Conservation (phyloP, 2,329 filamentous ascomycete species). For the Diaporthe vaccinii region DNA sequence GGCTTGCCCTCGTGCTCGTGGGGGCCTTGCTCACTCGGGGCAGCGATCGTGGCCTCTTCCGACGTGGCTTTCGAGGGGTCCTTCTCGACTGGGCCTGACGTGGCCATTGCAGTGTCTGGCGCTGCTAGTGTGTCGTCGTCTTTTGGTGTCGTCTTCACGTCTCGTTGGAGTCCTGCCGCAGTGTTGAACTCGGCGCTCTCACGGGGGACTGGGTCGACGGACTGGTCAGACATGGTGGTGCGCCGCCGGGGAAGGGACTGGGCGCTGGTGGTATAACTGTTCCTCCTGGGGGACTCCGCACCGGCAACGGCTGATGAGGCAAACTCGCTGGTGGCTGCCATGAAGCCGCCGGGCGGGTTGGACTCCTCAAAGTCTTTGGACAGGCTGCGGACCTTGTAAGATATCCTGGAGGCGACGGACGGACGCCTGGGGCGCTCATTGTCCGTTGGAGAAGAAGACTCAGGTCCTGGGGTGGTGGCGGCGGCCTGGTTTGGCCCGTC, state of each 20-base stretch:
- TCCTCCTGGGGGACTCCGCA: constrained; percentile 37
- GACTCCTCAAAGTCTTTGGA: constrained; percentile 58
- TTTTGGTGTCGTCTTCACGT: background rate
- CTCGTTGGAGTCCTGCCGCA: background rate
- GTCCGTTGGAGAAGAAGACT: constrained; percentile 2
- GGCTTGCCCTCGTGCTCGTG: constrained; percentile 37
- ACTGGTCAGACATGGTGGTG: constrained; percentile 33
- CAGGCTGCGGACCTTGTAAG: constrained; percentile 41
- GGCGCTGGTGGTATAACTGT: constrained; percentile 30
- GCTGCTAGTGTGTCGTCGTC: background rate
- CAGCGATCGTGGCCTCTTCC: constrained; percentile 46
- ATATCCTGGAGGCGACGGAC: constrained; percentile 39
- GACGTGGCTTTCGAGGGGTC: constrained; percentile 38
- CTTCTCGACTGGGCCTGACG: constrained; percentile 20
- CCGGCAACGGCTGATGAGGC: constrained; percentile 55
- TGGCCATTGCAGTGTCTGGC: background rate
- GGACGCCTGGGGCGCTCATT: constrained; percentile 38
- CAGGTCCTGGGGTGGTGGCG: constrained; percentile 24
- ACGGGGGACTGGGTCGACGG: constrained; percentile 11
- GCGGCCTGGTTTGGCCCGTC: constrained; percentile 28
- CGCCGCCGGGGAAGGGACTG: constrained; percentile 22
- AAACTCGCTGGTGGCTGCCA: constrained; percentile 61
- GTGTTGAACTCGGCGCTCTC: constrained; percentile 26
- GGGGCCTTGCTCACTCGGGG: constrained; percentile 43
- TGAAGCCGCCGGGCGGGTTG: constrained; percentile 61